A percentile compares a stretch with the other conserved stretches of the same genome.
Conservation (phyloP, 139 green algal species). For the Chlorella sp. region DNA sequence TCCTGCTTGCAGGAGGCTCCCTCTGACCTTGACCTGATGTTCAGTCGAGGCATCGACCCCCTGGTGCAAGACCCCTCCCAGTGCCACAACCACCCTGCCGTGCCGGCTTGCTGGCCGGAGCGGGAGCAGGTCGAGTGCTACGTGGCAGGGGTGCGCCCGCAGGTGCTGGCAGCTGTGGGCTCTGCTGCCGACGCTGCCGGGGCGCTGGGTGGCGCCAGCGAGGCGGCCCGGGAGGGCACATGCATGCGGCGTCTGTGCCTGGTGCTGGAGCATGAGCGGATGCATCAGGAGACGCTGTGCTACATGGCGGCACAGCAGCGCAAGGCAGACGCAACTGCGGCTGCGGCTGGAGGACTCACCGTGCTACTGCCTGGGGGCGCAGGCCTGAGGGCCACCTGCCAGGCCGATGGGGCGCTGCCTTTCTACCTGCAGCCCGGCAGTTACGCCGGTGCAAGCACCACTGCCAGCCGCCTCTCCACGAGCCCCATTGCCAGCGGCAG, state of each 20-base stretch:
- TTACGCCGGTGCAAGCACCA: not conserved
- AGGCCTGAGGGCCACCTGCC: not conserved
- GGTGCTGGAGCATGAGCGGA: constrained; percentile 58
- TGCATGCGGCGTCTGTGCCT: constrained; percentile 60
- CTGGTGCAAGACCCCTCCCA: constrained; percentile 52
- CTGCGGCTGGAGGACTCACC: not conserved
- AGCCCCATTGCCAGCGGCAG: not conserved
- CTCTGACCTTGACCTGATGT: constrained; percentile 51
- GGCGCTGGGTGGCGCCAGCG: not conserved
- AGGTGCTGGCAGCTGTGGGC: not conserved
- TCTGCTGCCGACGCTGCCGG: not conserved
- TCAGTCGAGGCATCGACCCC: constrained; percentile 74
- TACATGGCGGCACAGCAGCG: constrained; percentile 73
- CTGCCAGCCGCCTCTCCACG: not conserved
- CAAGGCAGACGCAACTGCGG: constrained; percentile 2
- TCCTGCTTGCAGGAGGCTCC: not conserved
- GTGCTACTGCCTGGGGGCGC: not conserved
- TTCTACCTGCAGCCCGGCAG: constrained; percentile 13
- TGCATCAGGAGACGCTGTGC: constrained; percentile 70
- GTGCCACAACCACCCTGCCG: constrained; percentile 67
- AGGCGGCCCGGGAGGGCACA: not conserved
- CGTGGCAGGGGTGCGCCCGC: not conserved
- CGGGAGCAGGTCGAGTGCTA: constrained; percentile 46
- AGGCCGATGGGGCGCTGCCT: not conserved
- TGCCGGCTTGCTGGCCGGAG: constrained; percentile 55